phyloP scores from a whole-genome alignment of 495 filamentous ascomycete genomes.

The Gamarada debralockiae region DNA sequence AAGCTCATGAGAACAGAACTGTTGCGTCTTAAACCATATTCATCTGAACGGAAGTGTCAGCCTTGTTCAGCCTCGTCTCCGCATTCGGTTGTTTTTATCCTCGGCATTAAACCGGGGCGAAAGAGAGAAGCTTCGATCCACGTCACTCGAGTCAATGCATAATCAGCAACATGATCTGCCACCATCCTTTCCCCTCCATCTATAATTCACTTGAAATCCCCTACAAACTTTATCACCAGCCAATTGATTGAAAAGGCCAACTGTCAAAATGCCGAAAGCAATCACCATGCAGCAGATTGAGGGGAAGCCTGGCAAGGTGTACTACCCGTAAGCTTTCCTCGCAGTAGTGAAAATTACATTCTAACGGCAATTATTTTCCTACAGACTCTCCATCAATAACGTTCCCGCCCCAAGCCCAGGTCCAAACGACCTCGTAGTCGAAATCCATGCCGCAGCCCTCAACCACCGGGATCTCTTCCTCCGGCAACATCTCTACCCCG shows the following conservation, averaged over 20 bases:
- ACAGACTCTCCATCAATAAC: conserved; percentile 56
- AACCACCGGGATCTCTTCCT: conserved; percentile 94
- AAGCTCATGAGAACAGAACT: too few species aligned
- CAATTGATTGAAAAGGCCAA: not conserved
- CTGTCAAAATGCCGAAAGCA: conserved; percentile 37
- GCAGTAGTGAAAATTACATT: not conserved
- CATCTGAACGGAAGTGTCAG: not conserved
- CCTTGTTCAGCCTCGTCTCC: not conserved
- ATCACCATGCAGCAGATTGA: conserved; percentile 49
- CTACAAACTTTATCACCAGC: not conserved
- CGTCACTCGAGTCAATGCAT: not conserved
- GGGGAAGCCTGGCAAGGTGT: conserved; percentile 85
- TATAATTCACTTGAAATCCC: not conserved
- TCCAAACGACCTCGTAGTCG: conserved; percentile 62
- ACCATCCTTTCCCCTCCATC: too few species aligned
- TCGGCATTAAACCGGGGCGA: too few species aligned
- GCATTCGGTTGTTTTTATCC: not conserved
- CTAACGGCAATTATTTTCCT: conserved; percentile 14
- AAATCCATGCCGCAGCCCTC: conserved; percentile 69
- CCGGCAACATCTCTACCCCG: conserved; percentile 86
- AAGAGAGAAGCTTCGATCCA: too few species aligned
- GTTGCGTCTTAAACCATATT: too few species aligned
- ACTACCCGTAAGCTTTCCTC: conserved; percentile 56
- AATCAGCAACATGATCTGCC: too few species aligned
- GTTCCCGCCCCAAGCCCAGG: conserved; percentile 58